phyloP scores from a whole-genome alignment of 768 basidiomycete species.

The Rhodocollybia butyracea region DNA sequence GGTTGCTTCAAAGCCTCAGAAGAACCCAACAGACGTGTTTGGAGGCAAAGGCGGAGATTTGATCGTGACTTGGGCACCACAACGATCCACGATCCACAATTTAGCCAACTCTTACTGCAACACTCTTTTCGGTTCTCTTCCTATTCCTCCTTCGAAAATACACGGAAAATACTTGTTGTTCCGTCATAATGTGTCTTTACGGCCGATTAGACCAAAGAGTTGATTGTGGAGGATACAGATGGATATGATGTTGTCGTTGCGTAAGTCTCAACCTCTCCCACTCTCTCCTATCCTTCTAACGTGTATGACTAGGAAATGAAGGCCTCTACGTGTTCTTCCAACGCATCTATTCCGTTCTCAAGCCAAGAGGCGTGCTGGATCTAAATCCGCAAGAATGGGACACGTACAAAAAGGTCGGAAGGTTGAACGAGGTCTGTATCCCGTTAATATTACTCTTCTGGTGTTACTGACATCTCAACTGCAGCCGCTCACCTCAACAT shows the following conservation, averaged over 20 bases:
- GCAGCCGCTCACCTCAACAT: too few relatives aligned
- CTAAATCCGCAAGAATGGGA: slow-evolving; percentile 87
- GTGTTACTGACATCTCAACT: slow-evolving; percentile 58
- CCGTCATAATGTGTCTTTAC: slow-evolving; percentile 81
- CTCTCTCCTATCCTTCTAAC: not conserved
- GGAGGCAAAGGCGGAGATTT: slow-evolving; percentile 2
- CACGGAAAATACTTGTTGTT: slow-evolving; percentile 40
- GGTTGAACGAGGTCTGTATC: too few relatives aligned
- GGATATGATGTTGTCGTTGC: too few relatives aligned
- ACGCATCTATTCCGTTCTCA: slow-evolving; percentile 53
- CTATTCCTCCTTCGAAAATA: slow-evolving; percentile 45
- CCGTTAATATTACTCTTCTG: slow-evolving; percentile 61
- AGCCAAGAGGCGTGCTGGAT: slow-evolving; percentile 63
- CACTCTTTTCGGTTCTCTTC: slow-evolving; percentile 75
- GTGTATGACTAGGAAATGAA: slow-evolving; percentile 66
- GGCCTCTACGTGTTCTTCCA: slow-evolving; percentile 66
- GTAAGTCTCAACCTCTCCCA: slow-evolving; percentile 32
- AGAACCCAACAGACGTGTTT: slow-evolving; percentile 25
- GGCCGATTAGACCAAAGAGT: slow-evolving; percentile 65
- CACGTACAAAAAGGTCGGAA: too few relatives aligned
- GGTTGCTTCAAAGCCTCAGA: slow-evolving; percentile 74
- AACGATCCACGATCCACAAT: slow-evolving; percentile 73
- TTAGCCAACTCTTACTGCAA: slow-evolving; percentile 63
- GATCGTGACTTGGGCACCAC: slow-evolving; percentile 12
- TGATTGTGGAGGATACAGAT: slow-evolving; percentile 61